Evolutionary conservation across 2,329 filamentous ascomycete species (phyloP).

Genomic region (Pyrenophora teres): DNA sequence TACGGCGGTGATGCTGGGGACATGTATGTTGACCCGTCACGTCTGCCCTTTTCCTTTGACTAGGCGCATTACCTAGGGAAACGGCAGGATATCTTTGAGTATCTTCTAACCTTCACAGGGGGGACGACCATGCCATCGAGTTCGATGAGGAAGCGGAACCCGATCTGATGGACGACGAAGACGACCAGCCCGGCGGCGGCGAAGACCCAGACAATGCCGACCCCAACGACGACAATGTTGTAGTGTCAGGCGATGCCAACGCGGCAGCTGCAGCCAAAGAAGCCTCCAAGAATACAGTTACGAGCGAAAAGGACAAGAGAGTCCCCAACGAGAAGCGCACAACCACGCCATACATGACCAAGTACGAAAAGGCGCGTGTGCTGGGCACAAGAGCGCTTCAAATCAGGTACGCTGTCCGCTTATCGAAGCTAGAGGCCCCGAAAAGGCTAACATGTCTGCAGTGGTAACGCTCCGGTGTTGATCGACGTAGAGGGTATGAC

Average conservation of each 20-base stretch:
- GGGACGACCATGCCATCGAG: constrained; percentile 48
- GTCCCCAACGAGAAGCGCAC: constrained; percentile 85
- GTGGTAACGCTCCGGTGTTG: constrained; percentile 96
- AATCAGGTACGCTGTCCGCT: constrained; percentile 71
- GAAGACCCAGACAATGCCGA: constrained; percentile 44
- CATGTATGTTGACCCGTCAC: constrained; percentile 29
- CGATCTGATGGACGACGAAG: constrained; percentile 67
- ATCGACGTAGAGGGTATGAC: constrained; percentile 98
- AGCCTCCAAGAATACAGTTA: constrained; percentile 59
- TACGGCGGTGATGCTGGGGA: constrained; percentile 40
- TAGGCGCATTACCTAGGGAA: constrained; percentile 10
- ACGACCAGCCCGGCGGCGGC: constrained; percentile 54
- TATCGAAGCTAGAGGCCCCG: background rate
- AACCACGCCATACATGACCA: constrained; percentile 99
- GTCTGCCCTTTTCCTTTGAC: background rate
- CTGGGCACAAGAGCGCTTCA: constrained; percentile 91
- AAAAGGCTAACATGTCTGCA: constrained; percentile 47
- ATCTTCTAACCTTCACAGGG: constrained; percentile 26
- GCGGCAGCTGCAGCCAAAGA: constrained; percentile 51
- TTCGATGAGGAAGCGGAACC: constrained; percentile 67
- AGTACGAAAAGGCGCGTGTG: constrained; percentile 94
- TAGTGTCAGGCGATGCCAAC: constrained; percentile 58
- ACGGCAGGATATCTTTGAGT: background rate
- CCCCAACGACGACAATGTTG: constrained; percentile 49
- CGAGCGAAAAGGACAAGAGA: constrained; percentile 74